Evolutionary conservation across 495 filamentous ascomycete genomes (phyloP).

Genomic region (Immersiella caudata): DNA sequence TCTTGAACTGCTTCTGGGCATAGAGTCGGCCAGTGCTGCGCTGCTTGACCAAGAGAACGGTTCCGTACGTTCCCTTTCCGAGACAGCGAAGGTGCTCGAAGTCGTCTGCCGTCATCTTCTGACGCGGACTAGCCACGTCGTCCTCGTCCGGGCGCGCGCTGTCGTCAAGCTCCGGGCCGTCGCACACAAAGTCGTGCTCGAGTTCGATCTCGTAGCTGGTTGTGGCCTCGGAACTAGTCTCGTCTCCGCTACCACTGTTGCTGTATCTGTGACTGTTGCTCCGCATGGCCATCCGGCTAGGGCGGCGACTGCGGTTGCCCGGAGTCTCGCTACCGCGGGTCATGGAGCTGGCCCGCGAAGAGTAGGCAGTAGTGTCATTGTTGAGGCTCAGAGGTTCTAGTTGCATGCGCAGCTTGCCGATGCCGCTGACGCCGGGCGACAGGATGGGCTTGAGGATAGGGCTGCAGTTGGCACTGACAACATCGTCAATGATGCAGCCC

Average conservation of each 20-base stretch:
- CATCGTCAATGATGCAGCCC: constrained; percentile 49
- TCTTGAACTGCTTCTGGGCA: constrained; percentile 98
- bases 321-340: constrained; percentile 39
- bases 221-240: constrained; percentile 44
- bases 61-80: constrained; percentile 94
- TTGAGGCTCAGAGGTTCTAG: constrained; percentile 66
- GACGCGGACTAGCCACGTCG: constrained; percentile 46
- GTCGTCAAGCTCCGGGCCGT: constrained; percentile 55
- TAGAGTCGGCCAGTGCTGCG: constrained; percentile 82
- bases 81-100: constrained; percentile 94
- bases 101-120: constrained; percentile 89
- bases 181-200: constrained; percentile 83
- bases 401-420: constrained; percentile 77
- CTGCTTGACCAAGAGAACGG: constrained; percentile 90
- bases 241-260: constrained; percentile 43
- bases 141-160: constrained; percentile 39
- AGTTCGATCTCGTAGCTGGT: constrained; percentile 86
- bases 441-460: constrained; percentile 61
- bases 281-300: constrained; percentile 28
- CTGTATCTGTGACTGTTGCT: constrained; percentile 33
- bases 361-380: constrained; percentile 39
- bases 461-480: constrained; percentile 62
- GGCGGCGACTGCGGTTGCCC: constrained; percentile 22
- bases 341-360: constrained; percentile 49
- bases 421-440: constrained; percentile 62